Evolutionary conservation across 2,329 filamentous ascomycete genomes (phyloP).

Genomic region (Aspergillus floridensis): DNA sequence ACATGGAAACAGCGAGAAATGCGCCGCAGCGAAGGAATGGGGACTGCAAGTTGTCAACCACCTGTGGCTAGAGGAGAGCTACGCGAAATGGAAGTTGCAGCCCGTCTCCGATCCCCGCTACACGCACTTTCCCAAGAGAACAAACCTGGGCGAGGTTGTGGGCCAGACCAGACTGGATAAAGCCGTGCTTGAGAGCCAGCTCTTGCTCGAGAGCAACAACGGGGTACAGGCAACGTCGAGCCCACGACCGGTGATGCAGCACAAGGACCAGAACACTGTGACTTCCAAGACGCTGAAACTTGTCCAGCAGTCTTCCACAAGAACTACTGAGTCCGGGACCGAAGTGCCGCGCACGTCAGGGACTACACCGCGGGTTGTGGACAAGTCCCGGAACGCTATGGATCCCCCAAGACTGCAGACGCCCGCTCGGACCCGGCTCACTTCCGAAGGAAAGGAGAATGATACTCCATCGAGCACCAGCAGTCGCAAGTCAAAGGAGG

Average conservation of each 20-base stretch:
- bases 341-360: slow-evolving; percentile 19
- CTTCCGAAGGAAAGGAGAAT: slow-evolving; percentile 73
- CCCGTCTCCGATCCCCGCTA: slow-evolving; percentile 72
- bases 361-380: slow-evolving; percentile 27
- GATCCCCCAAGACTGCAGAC: slow-evolving; percentile 47
- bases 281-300: slow-evolving; percentile 15
- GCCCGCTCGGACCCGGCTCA: slow-evolving; percentile 52
- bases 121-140: slow-evolving; percentile 80
- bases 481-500: slow-evolving; percentile 83
- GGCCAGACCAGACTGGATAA: slow-evolving; percentile 83
- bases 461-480: slow-evolving; percentile 73
- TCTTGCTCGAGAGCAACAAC: slow-evolving; percentile 51
- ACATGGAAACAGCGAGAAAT: slow-evolving; percentile 87
- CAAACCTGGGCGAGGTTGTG: slow-evolving; percentile 89
- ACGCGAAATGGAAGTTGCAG: slow-evolving; percentile 79
- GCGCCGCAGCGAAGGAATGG: slow-evolving; percentile 88
- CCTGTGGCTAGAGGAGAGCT: slow-evolving; percentile 96
- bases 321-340: slow-evolving; percentile 18
- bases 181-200: slow-evolving; percentile 64
- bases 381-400: slow-evolving; percentile 28
- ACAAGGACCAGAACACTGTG: slow-evolving; percentile 35
- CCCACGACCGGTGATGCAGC: slow-evolving; percentile 33
- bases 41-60: slow-evolving; percentile 87
- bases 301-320: slow-evolving; percentile 24
- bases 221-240: slow-evolving; percentile 15